A percentile compares a stretch with the other conserved stretches of the same genome.
Conservation (phyloP, 106 monocot species). For the Dendrobium huoshanense region DNA sequence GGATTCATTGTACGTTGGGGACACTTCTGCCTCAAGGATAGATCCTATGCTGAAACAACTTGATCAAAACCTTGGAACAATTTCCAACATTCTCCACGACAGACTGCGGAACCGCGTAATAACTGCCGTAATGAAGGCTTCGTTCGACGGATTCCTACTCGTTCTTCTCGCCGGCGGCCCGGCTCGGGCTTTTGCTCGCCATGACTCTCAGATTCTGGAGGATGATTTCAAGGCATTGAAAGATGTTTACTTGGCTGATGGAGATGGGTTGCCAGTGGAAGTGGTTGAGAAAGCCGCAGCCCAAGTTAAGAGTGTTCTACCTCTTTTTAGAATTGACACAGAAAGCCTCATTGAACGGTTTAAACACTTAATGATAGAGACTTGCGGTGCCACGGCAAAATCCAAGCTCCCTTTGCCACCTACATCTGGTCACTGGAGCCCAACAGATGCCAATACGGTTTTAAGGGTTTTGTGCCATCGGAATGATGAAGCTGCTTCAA, state of each 20-base stretch:
- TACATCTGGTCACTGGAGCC: constrained; percentile 83
- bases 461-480: constrained; percentile 77
- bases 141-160: constrained; percentile 63
- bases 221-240: constrained; percentile 61
- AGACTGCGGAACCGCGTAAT: constrained; percentile 53
- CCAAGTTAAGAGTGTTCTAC: constrained; percentile 48
- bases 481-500: constrained; percentile 77
- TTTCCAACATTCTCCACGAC: constrained; percentile 61
- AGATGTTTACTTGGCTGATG: constrained; percentile 58
- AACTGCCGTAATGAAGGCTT: constrained; percentile 75
- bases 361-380: constrained; percentile 35
- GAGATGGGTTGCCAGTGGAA: constrained; percentile 67
- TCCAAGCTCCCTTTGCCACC: constrained; percentile 43
- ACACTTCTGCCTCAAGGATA: constrained; percentile 49
- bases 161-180: constrained; percentile 74
- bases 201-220: constrained; percentile 53
- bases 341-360: constrained; percentile 49
- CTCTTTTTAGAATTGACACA: constrained; percentile 44
- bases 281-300: constrained; percentile 60
- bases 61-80: constrained; percentile 62
- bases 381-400: constrained; percentile 27
- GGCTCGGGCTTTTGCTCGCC: constrained; percentile 38
- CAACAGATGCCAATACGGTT: constrained; percentile 75
- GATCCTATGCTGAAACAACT: constrained; percentile 64
- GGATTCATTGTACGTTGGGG: constrained; percentile 71